A percentile compares a stretch with the other conserved stretches of the same genome.
phyloP scores from a whole-genome alignment of 768 basidiomycete species.

The Thelephora aurantiotincta region DNA sequence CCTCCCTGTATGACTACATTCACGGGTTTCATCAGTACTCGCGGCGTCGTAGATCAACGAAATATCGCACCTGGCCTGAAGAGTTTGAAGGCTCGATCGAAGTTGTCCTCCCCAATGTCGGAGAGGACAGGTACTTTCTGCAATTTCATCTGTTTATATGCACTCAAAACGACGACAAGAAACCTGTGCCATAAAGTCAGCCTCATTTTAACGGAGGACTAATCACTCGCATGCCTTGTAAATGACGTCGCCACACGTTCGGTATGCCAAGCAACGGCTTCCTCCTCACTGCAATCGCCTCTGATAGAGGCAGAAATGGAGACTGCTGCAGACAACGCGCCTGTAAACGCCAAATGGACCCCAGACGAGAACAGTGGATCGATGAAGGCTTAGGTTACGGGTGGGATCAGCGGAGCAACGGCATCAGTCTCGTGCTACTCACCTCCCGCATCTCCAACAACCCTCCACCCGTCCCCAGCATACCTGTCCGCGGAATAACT shows the following conservation, averaged over 20 bases:
- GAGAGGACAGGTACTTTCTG: conserved; percentile 40
- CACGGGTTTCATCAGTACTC: neutral
- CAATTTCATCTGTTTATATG: conserved; percentile 58
- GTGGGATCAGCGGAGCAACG: neutral
- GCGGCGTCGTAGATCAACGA: conserved; percentile 9
- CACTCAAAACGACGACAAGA: conserved; percentile 56
- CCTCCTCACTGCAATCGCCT: conserved; percentile 28
- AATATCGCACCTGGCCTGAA: conserved; percentile 38
- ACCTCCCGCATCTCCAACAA: conserved; percentile 26
- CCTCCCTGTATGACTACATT: conserved; percentile 63
- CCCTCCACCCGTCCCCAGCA: conserved; percentile 19
- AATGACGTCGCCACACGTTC: conserved; percentile 30
- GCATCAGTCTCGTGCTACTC: conserved; percentile 4
- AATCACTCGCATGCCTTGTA: conserved; percentile 21
- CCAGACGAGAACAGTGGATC: conserved; percentile 53
- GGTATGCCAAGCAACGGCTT: conserved; percentile 29
- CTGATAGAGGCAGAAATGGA: conserved; percentile 33
- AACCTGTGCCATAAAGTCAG: conserved; percentile 24
- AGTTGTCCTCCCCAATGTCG: conserved; percentile 57
- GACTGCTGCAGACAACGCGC: conserved; percentile 31
- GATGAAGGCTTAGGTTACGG: conserved; percentile 31
- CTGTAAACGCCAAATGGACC: conserved; percentile 36
- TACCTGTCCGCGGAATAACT: conserved; percentile 21
- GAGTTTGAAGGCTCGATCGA: conserved; percentile 51
- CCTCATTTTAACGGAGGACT: neutral